Percentiles rank a stretch among this genome's conserved stretches.
Conservation (phyloP, 306 rosid species). For the Acacia crassicarpa region DNA sequence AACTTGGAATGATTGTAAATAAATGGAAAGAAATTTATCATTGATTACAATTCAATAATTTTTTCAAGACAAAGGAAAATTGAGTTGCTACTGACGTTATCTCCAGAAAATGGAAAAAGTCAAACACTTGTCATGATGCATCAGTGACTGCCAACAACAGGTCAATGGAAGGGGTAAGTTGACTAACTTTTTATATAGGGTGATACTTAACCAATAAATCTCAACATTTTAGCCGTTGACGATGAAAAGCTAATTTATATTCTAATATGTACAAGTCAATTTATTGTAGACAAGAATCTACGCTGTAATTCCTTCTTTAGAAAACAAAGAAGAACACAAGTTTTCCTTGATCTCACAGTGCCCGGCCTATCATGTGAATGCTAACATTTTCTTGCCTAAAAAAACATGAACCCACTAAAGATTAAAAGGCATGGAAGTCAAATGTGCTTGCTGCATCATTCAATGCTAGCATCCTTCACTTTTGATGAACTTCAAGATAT, state of each 20-base stretch:
- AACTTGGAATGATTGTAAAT: not conserved
- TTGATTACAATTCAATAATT: not conserved
- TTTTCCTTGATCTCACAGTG: not conserved
- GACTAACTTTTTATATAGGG: not conserved
- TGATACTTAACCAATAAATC: not conserved
- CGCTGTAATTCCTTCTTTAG: not conserved
- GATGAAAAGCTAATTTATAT: not conserved
- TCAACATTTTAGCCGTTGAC: not conserved
- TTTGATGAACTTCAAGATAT: not conserved
- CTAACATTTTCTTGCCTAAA: not conserved
- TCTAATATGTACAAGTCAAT: not conserved
- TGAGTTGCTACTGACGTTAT: not conserved
- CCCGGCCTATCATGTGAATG: not conserved
- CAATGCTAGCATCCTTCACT: not conserved
- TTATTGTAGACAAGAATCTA: not conserved
- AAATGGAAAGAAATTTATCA: not conserved
- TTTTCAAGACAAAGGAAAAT: not conserved
- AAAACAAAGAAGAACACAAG: not conserved
- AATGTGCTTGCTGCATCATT: not conserved
- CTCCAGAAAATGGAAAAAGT: not conserved
- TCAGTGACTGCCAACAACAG: not conserved
- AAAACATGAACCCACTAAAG: not conserved
- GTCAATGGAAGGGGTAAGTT: not conserved
- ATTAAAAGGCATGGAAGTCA: not conserved
- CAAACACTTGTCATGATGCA: not conserved